Conservation (phyloP, 2,329 filamentous ascomycete genomes). For the Sordariomycetes sp. region DNA sequence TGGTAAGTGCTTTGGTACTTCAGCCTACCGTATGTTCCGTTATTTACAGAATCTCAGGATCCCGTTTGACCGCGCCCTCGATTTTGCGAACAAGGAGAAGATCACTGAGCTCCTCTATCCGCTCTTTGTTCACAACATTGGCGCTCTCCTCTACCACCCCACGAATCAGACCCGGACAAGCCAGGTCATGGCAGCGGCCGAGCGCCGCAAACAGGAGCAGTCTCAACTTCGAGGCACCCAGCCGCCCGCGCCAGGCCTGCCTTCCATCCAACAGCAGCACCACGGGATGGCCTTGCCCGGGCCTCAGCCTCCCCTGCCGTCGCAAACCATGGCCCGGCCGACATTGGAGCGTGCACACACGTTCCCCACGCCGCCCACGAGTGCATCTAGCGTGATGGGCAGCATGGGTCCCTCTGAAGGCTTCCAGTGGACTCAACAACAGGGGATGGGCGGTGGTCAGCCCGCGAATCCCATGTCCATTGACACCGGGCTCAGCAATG, state of each 20-base stretch:
- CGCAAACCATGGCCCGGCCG: slow-evolving; percentile 67
- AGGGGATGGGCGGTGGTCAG: slow-evolving; percentile 21
- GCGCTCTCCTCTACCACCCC: slow-evolving; percentile 84
- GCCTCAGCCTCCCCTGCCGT: slow-evolving; percentile 43
- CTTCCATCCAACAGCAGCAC: slow-evolving; percentile 57
- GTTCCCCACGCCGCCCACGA: slow-evolving; percentile 88
- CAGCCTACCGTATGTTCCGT: not conserved
- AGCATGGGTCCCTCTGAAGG: slow-evolving; percentile 64
- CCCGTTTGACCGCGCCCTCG: slow-evolving; percentile 90
- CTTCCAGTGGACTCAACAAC: slow-evolving; percentile 63
- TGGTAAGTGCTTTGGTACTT: slow-evolving; percentile 52
- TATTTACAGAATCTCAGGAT: slow-evolving; percentile 52
- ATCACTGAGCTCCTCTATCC: slow-evolving; percentile 94
- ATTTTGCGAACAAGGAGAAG: slow-evolving; percentile 99
- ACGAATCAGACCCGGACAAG: slow-evolving; percentile 75
- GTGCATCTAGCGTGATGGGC: slow-evolving; percentile 74
- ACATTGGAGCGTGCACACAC: slow-evolving; percentile 77
- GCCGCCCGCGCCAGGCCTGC: slow-evolving; percentile 43
- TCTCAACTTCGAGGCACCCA: slow-evolving; percentile 52
- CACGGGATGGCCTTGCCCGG: slow-evolving; percentile 48
- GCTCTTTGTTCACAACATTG: slow-evolving; percentile 95
- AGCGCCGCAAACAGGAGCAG: slow-evolving; percentile 64
- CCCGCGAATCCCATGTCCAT: slow-evolving; percentile 66
- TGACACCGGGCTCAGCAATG: slow-evolving; percentile 66
- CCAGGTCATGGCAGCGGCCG: slow-evolving; percentile 77